Base-by-base conservation (phyloP, 108 stramenopile genomes). In the Skeletonema grethae region DNA sequence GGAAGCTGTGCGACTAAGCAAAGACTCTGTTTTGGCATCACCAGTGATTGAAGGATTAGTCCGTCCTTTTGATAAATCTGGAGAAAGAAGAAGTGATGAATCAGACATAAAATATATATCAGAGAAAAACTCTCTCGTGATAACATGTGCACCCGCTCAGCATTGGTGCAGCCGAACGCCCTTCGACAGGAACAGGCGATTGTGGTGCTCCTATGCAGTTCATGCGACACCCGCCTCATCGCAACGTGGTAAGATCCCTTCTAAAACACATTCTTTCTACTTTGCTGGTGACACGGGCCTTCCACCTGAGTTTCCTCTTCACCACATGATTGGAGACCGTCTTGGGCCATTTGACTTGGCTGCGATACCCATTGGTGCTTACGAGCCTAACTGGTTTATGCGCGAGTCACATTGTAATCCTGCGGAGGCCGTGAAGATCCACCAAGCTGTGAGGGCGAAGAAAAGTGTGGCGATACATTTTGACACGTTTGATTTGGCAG, bases 341-440 rank as follows among this genome's bases (percentile, higher is more conserved):
- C 77, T 92, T 7, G 93, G 92, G 11, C 95, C 95, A 18, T 95
- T 96, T 62, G 91, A 96, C 71, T 67, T 96, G 13, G 86, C 93
- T 11, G 88, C 91, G 4, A 84, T 99, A 53, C 97, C 98, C 15
- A 96, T 99, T 62, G 98, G 97, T 13, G 98, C 98, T 0, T 97
- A 99, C 74, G 80, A 78, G 65, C 98, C 98, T 12, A 57, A 76
- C 24, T 96, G 86, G 81, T 89, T 97, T 80, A 97, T 96, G 89
- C 74, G 82, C 39, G 84, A 88, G 36, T 72, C 89, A 38, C 98
- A 98, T 68, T 77, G 82, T 59, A 76, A 95, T 82, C 97, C 98
- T 7, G 57, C 69, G 1, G 98, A 96, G 45, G 97, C 98, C 2
- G 84, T 97, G 46, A 63, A 67, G 18, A 91, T 97, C 11, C 94